phyloP scores from a whole-genome alignment of 176 grass and related monocot species.

The Bothriochloa decipiens region DNA sequence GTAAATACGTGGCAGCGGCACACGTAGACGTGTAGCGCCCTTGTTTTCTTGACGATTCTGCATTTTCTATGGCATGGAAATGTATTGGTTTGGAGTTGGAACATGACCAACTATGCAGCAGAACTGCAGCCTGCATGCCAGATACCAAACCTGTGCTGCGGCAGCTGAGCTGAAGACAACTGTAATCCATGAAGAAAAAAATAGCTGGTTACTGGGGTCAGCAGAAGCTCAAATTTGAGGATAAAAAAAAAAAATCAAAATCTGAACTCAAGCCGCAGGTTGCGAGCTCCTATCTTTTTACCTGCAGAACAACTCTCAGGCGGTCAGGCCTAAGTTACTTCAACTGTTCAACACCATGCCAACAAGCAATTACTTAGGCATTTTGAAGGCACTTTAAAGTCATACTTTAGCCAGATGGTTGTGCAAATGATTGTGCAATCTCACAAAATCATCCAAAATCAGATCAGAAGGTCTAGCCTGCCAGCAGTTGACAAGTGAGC shows the following conservation, averaged over 20 bases:
- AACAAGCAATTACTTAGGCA: not conserved
- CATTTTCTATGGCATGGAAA: not conserved
- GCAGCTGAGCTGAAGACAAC: not conserved
- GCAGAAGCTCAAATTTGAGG: constrained; percentile 23
- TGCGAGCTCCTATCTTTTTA: not conserved
- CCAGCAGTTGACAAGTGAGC: constrained; percentile 27
- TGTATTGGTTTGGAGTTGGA: constrained; percentile 20
- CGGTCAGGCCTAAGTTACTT: constrained; percentile 8
- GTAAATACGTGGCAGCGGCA: not conserved
- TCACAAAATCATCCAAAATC: constrained; percentile 84
- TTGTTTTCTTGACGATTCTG: not conserved
- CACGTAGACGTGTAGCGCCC: not conserved
- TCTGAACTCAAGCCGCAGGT: not conserved
- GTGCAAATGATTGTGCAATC: constrained; percentile 81
- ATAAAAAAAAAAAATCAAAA: not conserved
- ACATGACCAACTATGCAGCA: constrained; percentile 4
- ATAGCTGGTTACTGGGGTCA: not conserved
- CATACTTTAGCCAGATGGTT: constrained; percentile 63
- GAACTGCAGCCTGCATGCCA: not conserved
- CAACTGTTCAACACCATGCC: not conserved
- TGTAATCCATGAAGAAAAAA: not conserved
- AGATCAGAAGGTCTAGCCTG: constrained; percentile 92
- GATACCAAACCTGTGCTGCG: not conserved
- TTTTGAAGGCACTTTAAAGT: not conserved
- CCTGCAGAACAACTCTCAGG: constrained; percentile 18